Evolutionary conservation across 495 filamentous ascomycete species (phyloP).

Genomic region (Stereocaulon alpinum): DNA sequence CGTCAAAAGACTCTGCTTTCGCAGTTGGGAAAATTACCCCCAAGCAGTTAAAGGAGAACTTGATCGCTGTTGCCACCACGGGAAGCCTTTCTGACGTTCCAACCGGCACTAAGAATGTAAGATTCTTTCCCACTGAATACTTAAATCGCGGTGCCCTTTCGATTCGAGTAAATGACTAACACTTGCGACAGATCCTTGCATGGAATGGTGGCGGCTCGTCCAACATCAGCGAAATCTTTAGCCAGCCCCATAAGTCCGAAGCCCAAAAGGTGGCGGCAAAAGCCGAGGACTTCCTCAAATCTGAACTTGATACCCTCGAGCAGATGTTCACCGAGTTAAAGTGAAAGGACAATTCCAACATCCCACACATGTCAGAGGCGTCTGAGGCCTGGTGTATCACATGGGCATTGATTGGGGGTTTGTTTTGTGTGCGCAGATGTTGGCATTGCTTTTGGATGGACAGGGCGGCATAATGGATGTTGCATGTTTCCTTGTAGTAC

Average conservation of each 20-base stretch:
- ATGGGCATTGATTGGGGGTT: background rate
- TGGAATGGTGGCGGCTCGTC: conserved; percentile 96
- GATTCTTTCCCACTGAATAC: conserved; percentile 20
- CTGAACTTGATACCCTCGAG: conserved; percentile 32
- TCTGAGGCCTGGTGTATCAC: background rate
- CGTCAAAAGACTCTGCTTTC: conserved; percentile 75
- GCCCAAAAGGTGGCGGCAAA: conserved; percentile 30
- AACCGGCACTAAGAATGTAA: conserved; percentile 65
- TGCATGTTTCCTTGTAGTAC: conserved; percentile 1
- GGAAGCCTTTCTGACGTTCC: conserved; percentile 79
- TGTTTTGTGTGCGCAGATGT: conserved; percentile 2
- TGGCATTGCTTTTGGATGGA: background rate
- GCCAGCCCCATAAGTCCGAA: conserved; percentile 25
- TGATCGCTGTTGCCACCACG: conserved; percentile 74
- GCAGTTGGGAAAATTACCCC: conserved; percentile 84
- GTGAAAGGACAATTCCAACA: background rate
- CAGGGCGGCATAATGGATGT: conserved; percentile 4
- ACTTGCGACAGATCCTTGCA: conserved; percentile 58
- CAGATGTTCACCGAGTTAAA: conserved; percentile 28
- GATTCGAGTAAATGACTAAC: conserved; percentile 31
- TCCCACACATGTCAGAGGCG: background rate
- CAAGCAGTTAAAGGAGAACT: conserved; percentile 80
- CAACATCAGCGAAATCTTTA: conserved; percentile 82
- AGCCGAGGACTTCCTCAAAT: conserved; percentile 44
- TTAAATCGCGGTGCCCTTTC: background rate